These are phyloP conservation scores for Heterobasidion irregulare DNA, from an alignment of 1,284 basidiomycete species.

Conservation along the genomic window DNA sequence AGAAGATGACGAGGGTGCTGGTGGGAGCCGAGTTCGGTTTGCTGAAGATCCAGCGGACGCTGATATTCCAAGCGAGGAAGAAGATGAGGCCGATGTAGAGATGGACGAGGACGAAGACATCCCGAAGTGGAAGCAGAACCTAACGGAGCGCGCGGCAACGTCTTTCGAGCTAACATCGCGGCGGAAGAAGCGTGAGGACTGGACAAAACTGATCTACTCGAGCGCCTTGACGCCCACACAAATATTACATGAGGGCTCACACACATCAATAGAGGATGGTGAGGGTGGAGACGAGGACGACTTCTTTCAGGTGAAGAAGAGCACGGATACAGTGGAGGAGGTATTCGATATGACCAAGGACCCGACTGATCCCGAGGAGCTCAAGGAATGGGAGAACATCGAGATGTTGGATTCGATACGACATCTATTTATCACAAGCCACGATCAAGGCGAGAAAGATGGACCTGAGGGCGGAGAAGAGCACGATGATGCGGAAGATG, in stretches of 20 bases:
- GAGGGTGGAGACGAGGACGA: constrained; percentile 52
- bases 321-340: constrained; percentile 27
- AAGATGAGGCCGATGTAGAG: constrained; percentile 37
- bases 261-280: constrained; percentile 25
- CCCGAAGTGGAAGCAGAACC: constrained; percentile 76
- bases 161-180: constrained; percentile 35
- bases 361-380: constrained; percentile 31
- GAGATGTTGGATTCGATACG: constrained; percentile 82
- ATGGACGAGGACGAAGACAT: constrained; percentile 33
- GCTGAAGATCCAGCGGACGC: constrained; percentile 36
- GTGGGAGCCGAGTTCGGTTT: constrained; percentile 13
- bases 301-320: constrained; percentile 61
- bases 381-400: constrained; percentile 81
- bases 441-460: constrained; percentile 24
- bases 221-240: constrained; percentile 64
- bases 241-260: constrained; percentile 33
- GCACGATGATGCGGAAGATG: constrained; percentile 31
- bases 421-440: constrained; percentile 87
- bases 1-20: neutral
- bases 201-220: constrained; percentile 85
- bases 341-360: constrained; percentile 74
- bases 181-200: constrained; percentile 51
- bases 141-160: constrained; percentile 53
- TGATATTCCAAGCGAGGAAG: constrained; percentile 33
- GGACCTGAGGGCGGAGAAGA: constrained; percentile 36